Evolutionary conservation across 257 asterid genomes (phyloP).

Genomic region (Perilla frutescens): DNA sequence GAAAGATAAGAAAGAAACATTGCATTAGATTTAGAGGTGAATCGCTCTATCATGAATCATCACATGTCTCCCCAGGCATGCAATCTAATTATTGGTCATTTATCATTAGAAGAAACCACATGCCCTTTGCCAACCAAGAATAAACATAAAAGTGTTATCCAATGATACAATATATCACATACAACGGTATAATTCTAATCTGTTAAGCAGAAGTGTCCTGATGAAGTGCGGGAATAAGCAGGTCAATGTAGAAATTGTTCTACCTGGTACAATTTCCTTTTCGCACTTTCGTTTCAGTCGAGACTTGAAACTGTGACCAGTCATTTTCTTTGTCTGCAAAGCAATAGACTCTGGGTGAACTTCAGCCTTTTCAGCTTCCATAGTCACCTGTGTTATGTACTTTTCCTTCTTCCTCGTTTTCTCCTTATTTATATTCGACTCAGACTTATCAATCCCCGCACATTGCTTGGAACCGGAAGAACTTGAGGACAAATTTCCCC

Average conservation of each 20-base stretch:
- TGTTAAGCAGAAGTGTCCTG: neutral
- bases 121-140: neutral
- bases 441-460: neutral
- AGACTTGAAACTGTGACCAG: conserved; percentile 48
- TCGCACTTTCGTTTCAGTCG: conserved; percentile 30
- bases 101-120: conserved; percentile 1
- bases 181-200: neutral
- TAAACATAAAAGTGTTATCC: neutral
- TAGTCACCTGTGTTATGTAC: conserved; percentile 32
- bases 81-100: neutral
- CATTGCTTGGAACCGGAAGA: conserved; percentile 9
- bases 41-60: conserved; percentile 21
- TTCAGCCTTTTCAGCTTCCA: conserved; percentile 45
- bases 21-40: neutral
- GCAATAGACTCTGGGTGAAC: conserved; percentile 38
- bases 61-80: neutral
- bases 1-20: conserved; percentile 12
- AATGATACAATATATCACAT: neutral
- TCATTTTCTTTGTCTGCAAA: conserved; percentile 48
- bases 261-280: conserved; percentile 38
- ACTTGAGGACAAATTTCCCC: neutral
- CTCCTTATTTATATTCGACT: neutral
- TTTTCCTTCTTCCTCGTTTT: conserved; percentile 35
- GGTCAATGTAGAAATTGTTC: conserved; percentile 11
- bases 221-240: neutral